phyloP scores from a whole-genome alignment of 257 asterid genomes.

The Solanum sejunctum region DNA sequence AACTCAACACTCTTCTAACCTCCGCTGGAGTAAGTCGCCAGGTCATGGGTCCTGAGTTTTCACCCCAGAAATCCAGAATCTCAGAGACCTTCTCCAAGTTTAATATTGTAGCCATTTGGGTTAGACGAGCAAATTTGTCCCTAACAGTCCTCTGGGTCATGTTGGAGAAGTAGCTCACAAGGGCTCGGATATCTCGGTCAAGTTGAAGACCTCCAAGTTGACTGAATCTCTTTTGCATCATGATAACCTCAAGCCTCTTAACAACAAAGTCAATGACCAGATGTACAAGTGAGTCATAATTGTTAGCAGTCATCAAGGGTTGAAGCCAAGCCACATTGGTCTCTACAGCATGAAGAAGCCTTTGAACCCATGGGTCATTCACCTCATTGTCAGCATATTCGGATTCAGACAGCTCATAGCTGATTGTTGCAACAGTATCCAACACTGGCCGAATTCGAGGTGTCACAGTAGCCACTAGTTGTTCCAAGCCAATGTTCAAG shows the following conservation, averaged over 20 bases:
- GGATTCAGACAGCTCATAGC: constrained; percentile 85
- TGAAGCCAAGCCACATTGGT: constrained; percentile 86
- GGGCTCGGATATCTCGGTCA: constrained; percentile 80
- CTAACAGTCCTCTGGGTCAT: constrained; percentile 93
- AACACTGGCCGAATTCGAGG: constrained; percentile 78
- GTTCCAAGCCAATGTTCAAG: constrained; percentile 64
- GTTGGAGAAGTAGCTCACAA: constrained; percentile 81
- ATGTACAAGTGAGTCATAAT: constrained; percentile 65
- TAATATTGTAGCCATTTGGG: constrained; percentile 93
- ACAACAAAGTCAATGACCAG: constrained; percentile 72
- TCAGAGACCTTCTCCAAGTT: constrained; percentile 92
- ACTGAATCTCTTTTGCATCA: constrained; percentile 95
- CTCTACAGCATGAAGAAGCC: constrained; percentile 91
- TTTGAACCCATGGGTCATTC: constrained; percentile 96
- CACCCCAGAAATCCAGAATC: constrained; percentile 98
- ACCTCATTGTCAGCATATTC: constrained; percentile 95
- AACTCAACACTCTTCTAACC: constrained; percentile 82
- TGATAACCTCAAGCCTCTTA: constrained; percentile 87
- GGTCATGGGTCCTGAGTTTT: constrained; percentile 95
- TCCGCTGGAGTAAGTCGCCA: constrained; percentile 97
- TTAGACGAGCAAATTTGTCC: constrained; percentile 84
- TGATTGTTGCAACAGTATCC: constrained; percentile 77
- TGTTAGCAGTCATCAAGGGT: constrained; percentile 66
- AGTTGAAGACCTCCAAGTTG: constrained; percentile 99
- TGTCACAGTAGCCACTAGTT: constrained; percentile 60